Evolutionary conservation across 2,329 filamentous ascomycete species (phyloP).

Genomic region (Simplicillium aogashimaense): DNA sequence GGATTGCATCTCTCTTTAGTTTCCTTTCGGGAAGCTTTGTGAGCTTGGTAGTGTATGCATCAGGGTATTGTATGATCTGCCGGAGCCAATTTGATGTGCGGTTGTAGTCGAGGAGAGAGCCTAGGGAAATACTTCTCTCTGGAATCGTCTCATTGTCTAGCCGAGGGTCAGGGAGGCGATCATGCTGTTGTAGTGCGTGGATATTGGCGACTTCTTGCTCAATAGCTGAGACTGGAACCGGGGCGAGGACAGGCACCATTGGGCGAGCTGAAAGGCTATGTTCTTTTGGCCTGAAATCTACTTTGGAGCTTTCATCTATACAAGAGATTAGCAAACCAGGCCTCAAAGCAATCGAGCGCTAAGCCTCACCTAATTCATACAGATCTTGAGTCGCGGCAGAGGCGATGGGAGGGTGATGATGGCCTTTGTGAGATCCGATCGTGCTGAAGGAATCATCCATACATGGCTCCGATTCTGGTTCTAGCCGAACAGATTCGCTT

Average conservation of each 20-base stretch:
- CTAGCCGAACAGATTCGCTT: background rate
- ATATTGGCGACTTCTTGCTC: too few relatives aligned
- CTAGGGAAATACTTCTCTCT: constrained; percentile 13
- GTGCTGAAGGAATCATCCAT: constrained; percentile 1
- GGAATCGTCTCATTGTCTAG: too few relatives aligned
- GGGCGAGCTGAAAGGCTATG: background rate
- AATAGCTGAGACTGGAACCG: too few relatives aligned
- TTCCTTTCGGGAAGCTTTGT: constrained; percentile 14
- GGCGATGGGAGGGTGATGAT: constrained; percentile 10
- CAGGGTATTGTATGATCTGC: constrained; percentile 17
- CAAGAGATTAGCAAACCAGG: too few relatives aligned
- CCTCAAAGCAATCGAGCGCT: too few relatives aligned
- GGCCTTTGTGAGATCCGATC: constrained; percentile 2
- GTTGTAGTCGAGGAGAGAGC: constrained; percentile 20
- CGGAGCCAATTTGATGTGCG: constrained; percentile 23
- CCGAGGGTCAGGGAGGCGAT: too few relatives aligned
- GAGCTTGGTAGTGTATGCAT: constrained; percentile 14
- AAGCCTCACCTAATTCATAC: too few relatives aligned
- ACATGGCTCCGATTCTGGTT: constrained; percentile 4
- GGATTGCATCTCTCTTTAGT: too few relatives aligned
- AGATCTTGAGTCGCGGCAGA: background rate
- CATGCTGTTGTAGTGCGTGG: too few relatives aligned
- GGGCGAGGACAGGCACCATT: constrained; percentile 2
- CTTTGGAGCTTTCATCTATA: too few relatives aligned
- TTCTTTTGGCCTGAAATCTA: background rate